These are phyloP conservation scores for Phalaenopsis aphrodite DNA, from an alignment of 106 monocot species.

Conservation along the genomic window DNA sequence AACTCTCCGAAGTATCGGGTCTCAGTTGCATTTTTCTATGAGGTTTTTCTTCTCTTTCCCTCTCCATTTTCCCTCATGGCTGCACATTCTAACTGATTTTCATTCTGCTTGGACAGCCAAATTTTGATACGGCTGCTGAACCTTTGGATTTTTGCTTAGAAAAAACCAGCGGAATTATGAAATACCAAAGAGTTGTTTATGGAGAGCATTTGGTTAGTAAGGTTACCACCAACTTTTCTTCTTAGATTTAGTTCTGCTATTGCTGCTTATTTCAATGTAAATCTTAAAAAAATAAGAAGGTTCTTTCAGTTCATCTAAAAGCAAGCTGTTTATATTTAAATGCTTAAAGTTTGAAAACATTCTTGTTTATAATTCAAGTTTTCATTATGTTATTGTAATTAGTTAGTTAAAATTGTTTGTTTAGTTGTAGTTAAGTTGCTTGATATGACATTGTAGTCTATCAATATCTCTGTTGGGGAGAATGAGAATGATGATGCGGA, in stretches of 20 bases:
- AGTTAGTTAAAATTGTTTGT: too few species aligned
- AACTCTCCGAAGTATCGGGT: slow-evolving; percentile 68
- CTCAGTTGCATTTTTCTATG: slow-evolving; percentile 80
- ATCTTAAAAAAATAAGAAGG: not conserved
- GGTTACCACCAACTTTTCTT: slow-evolving; percentile 52
- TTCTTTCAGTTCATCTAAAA: not conserved
- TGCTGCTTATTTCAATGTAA: not conserved
- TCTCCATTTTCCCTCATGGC: not conserved
- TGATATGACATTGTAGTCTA: too few species aligned
- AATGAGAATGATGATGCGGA: too few species aligned
- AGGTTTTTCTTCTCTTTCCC: slow-evolving; percentile 27
- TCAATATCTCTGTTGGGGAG: too few species aligned
- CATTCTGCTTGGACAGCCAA: slow-evolving; percentile 29
- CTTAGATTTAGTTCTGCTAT: slow-evolving; percentile 5
- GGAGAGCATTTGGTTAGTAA: slow-evolving; percentile 67
- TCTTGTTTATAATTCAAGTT: not conserved
- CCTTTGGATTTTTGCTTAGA: slow-evolving; percentile 38
- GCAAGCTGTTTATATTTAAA: not conserved
- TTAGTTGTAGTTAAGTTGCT: too few species aligned
- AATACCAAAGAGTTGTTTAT: slow-evolving; percentile 45
- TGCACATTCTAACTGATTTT: not conserved
- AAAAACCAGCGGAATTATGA: slow-evolving; percentile 35
- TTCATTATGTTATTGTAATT: too few species aligned
- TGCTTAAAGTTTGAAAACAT: not conserved
- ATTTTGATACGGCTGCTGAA: slow-evolving; percentile 46